Conservation (phyloP, 257 asterid genomes). For the Cordia subcordata region DNA sequence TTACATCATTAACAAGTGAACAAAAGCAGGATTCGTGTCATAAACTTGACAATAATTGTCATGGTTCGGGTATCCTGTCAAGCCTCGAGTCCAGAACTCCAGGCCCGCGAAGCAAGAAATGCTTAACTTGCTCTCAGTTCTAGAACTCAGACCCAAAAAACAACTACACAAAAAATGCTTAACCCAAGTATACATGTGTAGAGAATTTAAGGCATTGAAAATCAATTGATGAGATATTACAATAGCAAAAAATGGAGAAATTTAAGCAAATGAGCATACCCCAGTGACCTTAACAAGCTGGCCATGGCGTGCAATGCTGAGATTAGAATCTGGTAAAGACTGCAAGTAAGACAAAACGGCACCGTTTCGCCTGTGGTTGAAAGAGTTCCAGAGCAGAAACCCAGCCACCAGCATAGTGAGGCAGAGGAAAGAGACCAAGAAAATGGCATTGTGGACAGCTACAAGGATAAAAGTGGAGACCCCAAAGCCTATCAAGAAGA, state of each 20-base stretch:
- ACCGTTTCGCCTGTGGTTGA: conserved; percentile 12
- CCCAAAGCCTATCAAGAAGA: conserved; percentile 28
- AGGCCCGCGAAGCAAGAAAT: too few relatives aligned
- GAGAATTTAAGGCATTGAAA: not conserved
- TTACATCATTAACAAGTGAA: too few relatives aligned
- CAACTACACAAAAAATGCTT: too few relatives aligned
- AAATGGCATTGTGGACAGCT: conserved; percentile 31
- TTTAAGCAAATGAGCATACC: conserved; percentile 24
- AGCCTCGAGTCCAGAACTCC: too few relatives aligned
- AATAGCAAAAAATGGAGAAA: not conserved
- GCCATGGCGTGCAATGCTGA: conserved; percentile 29
- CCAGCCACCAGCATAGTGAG: conserved; percentile 22
- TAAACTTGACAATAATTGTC: too few relatives aligned
- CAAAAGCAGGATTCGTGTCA: too few relatives aligned
- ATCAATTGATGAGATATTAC: too few relatives aligned
- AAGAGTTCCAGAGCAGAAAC: conserved; percentile 37
- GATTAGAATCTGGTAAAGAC: conserved; percentile 36
- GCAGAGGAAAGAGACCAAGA: conserved; percentile 22
- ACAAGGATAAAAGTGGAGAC: conserved; percentile 35
- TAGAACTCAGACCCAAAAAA: too few relatives aligned
- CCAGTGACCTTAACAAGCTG: conserved; percentile 44
- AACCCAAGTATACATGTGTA: too few relatives aligned
- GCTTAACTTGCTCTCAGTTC: too few relatives aligned
- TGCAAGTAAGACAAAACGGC: conserved; percentile 25
- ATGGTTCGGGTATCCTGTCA: too few relatives aligned